Conservation (phyloP, 1,139 yeast genomes). For the Lodderomyces orthopsilosis region DNA sequence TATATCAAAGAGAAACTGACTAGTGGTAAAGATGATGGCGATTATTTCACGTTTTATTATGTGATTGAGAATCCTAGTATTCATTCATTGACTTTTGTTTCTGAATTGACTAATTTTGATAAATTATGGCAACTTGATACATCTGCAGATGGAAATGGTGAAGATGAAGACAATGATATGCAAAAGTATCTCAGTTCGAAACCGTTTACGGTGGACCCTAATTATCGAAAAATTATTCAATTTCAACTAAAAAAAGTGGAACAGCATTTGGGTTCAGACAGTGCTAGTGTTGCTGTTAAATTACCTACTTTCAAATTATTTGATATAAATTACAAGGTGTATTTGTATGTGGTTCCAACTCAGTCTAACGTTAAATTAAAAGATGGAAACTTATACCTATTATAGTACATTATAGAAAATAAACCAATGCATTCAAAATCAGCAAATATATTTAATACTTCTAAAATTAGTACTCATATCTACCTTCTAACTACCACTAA, state of each 20-base stretch:
- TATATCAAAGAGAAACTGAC: not conserved
- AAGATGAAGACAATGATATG: not conserved
- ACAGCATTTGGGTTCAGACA: not conserved
- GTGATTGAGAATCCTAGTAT: constrained; percentile 74
- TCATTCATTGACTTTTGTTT: constrained; percentile 61
- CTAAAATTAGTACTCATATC: no score
- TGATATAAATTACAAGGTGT: constrained; percentile 66
- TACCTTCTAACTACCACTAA: no score
- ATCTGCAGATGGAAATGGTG: not conserved
- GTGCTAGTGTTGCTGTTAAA: constrained; percentile 18
- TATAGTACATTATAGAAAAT: not conserved
- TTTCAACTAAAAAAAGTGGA: constrained; percentile 16
- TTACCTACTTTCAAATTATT: constrained; percentile 60
- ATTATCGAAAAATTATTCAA: constrained; percentile 46
- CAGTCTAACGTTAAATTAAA: constrained; percentile 25
- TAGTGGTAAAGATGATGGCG: constrained; percentile 14
- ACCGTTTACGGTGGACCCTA: constrained; percentile 60
- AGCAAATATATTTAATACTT: no score
- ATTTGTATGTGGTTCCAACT: constrained; percentile 54
- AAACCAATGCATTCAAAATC: no score
- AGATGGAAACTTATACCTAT: constrained; percentile 16
- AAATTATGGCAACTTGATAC: constrained; percentile 28
- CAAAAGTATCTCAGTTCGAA: constrained; percentile 14
- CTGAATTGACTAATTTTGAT: constrained; percentile 30
- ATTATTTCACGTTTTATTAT: constrained; percentile 36